phyloP scores from a whole-genome alignment of 805 yeast species.

The Cyberlindnera americana region DNA sequence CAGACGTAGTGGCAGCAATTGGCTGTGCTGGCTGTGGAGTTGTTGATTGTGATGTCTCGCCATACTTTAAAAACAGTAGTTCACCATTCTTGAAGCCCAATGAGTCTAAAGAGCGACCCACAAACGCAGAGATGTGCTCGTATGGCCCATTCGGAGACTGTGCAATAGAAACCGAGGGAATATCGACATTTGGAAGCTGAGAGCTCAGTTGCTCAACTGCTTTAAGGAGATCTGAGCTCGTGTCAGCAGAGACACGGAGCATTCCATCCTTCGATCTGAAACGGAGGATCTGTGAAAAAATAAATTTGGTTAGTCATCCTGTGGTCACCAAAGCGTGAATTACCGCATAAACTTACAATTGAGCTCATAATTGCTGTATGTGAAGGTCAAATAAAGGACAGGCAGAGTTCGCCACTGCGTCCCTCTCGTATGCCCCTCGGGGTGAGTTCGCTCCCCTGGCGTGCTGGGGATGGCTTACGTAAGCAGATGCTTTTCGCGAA shows the following conservation, averaged over 20 bases:
- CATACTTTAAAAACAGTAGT: slow-evolving; percentile 38
- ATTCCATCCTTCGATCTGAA: slow-evolving; percentile 85
- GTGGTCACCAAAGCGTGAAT: not conserved
- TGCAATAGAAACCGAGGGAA: slow-evolving; percentile 27
- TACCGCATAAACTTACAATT: slow-evolving; percentile 7
- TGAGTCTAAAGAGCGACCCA: slow-evolving; percentile 31
- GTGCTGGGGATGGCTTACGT: too few species aligned
- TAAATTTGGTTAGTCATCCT: too few species aligned
- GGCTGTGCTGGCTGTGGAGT: slow-evolving; percentile 3
- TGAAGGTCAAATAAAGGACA: too few species aligned
- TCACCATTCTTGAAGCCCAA: slow-evolving; percentile 48
- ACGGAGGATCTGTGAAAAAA: slow-evolving; percentile 63
- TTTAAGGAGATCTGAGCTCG: slow-evolving; percentile 38
- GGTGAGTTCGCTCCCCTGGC: too few species aligned
- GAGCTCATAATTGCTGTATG: too few species aligned
- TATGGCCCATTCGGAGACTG: slow-evolving; percentile 23
- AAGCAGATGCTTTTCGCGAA: too few species aligned
- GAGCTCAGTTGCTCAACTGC: slow-evolving; percentile 40
- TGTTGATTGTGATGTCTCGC: slow-evolving; percentile 5
- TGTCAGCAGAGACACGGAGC: slow-evolving; percentile 58
- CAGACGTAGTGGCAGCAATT: slow-evolving; percentile 8
- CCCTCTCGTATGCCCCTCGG: too few species aligned
- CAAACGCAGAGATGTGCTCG: slow-evolving; percentile 23
- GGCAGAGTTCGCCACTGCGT: slow-evolving; percentile 1
- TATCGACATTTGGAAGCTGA: slow-evolving; percentile 25